Conservation (phyloP, 2,329 filamentous ascomycete species). For the Botrytis squamosa region DNA sequence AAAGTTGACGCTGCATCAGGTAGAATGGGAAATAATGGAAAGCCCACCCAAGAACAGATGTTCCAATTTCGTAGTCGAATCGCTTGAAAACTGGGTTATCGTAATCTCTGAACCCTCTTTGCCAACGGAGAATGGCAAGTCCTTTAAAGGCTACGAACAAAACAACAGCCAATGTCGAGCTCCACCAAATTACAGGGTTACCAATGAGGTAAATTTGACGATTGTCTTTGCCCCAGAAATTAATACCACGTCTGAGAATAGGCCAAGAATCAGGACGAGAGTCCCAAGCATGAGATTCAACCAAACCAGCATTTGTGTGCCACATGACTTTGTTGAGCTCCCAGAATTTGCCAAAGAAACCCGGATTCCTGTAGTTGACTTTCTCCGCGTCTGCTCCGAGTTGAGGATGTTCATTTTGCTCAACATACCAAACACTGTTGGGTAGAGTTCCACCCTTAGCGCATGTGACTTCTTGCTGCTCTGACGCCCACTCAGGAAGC, state of each 20-base stretch:
- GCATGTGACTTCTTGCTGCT: conserved; percentile 99
- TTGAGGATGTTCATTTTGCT: conserved; percentile 81
- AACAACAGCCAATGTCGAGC: conserved; percentile 72
- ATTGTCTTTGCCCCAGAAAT: conserved; percentile 96
- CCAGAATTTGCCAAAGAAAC: conserved; percentile 97
- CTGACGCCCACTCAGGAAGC: conserved; percentile 94
- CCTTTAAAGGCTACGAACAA: conserved; percentile 84
- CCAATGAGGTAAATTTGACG: conserved; percentile 96
- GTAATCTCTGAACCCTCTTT: conserved; percentile 89
- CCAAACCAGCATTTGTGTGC: conserved; percentile 93
- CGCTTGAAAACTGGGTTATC: conserved; percentile 80
- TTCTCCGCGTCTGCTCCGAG: conserved; percentile 77
- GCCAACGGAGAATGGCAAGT: conserved; percentile 86
- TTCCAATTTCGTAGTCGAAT: conserved; percentile 96
- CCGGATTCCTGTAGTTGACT: conserved; percentile 92
- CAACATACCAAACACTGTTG: conserved; percentile 97
- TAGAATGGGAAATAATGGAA: conserved; percentile 99
- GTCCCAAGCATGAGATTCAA: conserved; percentile 97
- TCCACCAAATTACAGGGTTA: conserved; percentile 95
- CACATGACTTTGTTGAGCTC: conserved; percentile 98
- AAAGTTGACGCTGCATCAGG: conserved; percentile 96
- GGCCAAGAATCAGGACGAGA: conserved; percentile 94
- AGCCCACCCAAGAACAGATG: conserved; percentile 87
- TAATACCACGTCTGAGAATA: conserved; percentile 88
- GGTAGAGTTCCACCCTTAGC: conserved; percentile 86